Conservation (phyloP, 2,329 filamentous ascomycete genomes). For the Tolypocladium amazonense region DNA sequence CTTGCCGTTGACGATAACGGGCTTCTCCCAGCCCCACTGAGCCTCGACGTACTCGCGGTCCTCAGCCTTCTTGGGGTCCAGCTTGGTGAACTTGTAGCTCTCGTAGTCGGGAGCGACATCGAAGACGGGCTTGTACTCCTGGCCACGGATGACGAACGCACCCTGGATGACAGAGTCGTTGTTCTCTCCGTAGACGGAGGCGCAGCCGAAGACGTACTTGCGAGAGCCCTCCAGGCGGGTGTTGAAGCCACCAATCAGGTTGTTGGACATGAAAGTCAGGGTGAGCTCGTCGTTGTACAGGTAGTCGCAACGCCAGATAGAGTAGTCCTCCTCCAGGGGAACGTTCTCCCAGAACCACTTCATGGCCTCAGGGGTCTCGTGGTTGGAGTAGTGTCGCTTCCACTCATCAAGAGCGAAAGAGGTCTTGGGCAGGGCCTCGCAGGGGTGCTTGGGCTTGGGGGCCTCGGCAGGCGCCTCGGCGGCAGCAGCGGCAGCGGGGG, state of each 20-base stretch:
- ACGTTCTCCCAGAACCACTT: conserved; percentile 98
- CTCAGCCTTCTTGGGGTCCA: conserved; percentile 76
- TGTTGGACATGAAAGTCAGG: conserved; percentile 96
- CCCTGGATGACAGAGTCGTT: conserved; percentile 87
- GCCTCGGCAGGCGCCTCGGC: conserved; percentile 36
- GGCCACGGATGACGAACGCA: conserved; percentile 89
- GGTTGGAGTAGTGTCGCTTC: conserved; percentile 99
- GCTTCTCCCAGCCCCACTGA: conserved; percentile 88
- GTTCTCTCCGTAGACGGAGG: conserved; percentile 79
- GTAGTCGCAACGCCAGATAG: conserved; percentile 88
- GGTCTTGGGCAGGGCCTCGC: conserved; percentile 72
- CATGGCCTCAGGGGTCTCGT: conserved; percentile 72
- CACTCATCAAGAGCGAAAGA: conserved; percentile 85
- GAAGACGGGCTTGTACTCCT: conserved; percentile 78
- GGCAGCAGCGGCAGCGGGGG: conserved; percentile 16
- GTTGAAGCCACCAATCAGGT: conserved; percentile 98
- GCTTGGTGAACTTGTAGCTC: conserved; percentile 94
- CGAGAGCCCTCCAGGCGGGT: conserved; percentile 91
- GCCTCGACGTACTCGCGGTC: conserved; percentile 79
- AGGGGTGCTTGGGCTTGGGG: conserved; percentile 94
- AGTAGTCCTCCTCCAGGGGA: conserved; percentile 90
- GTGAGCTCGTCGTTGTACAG: conserved; percentile 99
- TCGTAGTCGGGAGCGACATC: conserved; percentile 96
- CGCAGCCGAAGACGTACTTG: conserved; percentile 93
- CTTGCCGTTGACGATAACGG: conserved; percentile 73